Percentiles rank a stretch among this genome's conserved stretches.
phyloP scores from a whole-genome alignment of 2,329 filamentous ascomycete genomes.

The Leptographium radiaticola region DNA sequence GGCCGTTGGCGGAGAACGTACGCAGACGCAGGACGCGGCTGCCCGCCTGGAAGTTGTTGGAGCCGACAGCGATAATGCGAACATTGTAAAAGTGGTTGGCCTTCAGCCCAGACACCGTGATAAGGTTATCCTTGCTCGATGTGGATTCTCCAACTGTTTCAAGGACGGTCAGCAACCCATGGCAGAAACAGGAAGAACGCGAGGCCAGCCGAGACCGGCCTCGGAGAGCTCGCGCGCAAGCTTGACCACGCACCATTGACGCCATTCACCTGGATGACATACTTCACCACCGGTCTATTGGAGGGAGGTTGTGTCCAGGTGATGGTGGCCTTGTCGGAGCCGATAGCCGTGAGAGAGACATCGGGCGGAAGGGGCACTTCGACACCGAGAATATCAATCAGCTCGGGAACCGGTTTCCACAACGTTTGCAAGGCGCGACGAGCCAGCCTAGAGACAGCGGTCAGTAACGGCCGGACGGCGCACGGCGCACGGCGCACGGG shows the following conservation, averaged over 20 bases:
- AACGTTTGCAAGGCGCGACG: conserved; percentile 80
- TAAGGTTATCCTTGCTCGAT: conserved; percentile 67
- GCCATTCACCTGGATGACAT: conserved; percentile 87
- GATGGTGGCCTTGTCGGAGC: conserved; percentile 72
- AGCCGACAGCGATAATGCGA: conserved; percentile 80
- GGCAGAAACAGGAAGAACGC: no score
- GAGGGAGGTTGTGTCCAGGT: conserved; percentile 71
- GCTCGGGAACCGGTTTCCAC: conserved; percentile 77
- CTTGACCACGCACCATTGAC: conserved; percentile 51
- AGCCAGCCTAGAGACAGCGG: conserved; percentile 47
- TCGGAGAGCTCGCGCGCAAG: neutral
- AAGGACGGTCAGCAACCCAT: conserved; percentile 1
- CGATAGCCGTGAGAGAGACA: conserved; percentile 82
- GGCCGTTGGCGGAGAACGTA: conserved; percentile 55
- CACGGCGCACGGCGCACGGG: neutral
- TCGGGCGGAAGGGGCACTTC: conserved; percentile 85
- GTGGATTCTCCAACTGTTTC: conserved; percentile 65
- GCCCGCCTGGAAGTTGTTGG: conserved; percentile 83
- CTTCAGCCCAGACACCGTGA: conserved; percentile 77
- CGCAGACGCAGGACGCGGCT: conserved; percentile 75
- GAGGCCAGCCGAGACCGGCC: neutral
- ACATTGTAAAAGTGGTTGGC: conserved; percentile 88
- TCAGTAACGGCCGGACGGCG: neutral
- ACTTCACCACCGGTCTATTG: conserved; percentile 63
- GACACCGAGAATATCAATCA: conserved; percentile 82